Percentiles rank a stretch among this genome's conserved stretches.
phyloP scores from a whole-genome alignment of 371 early-diverging fungal genomes.

The Syncephalastrum sp. region DNA sequence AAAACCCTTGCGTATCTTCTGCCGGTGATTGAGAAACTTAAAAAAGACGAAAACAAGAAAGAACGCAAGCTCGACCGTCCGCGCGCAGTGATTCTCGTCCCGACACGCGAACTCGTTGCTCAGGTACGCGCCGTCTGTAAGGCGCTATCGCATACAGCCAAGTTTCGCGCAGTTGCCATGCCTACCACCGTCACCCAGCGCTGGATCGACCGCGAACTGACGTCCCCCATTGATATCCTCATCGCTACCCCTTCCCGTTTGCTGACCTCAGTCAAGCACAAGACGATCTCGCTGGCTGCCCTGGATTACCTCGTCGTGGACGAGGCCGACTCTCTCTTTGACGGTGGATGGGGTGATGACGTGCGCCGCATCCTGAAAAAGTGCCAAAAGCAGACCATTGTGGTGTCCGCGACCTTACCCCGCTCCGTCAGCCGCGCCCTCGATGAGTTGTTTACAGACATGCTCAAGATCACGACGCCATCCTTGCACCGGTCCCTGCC shows the following conservation, averaged over 20 bases:
- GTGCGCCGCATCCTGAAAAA: slow-evolving; percentile 22
- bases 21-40: slow-evolving; percentile 79
- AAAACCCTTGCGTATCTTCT: slow-evolving; percentile 97
- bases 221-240: slow-evolving; percentile 74
- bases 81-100: slow-evolving; percentile 83
- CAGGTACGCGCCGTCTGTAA: slow-evolving; percentile 76
- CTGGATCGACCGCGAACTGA: slow-evolving; percentile 36
- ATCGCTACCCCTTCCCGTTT: slow-evolving; percentile 79
- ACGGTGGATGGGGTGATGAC: slow-evolving; percentile 77
- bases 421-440: slow-evolving; percentile 67
- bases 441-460: slow-evolving; percentile 51
- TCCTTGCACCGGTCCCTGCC: slow-evolving; percentile 79
- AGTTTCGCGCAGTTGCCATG: slow-evolving; percentile 68
- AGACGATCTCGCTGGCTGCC: slow-evolving; percentile 55
- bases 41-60: slow-evolving; percentile 63
- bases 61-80: slow-evolving; percentile 62
- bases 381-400: slow-evolving; percentile 36
- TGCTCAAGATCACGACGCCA: slow-evolving; percentile 79
- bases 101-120: slow-evolving; percentile 84
- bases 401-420: slow-evolving; percentile 90
- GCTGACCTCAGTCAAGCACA: slow-evolving; percentile 37
- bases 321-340: slow-evolving; percentile 93
- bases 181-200: slow-evolving; percentile 43
- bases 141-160: slow-evolving; percentile 65
- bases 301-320: slow-evolving; percentile 77